Percentiles rank a stretch among this genome's conserved stretches.
phyloP scores from a whole-genome alignment of 345 rosid genomes.

The Brassica juncea region DNA sequence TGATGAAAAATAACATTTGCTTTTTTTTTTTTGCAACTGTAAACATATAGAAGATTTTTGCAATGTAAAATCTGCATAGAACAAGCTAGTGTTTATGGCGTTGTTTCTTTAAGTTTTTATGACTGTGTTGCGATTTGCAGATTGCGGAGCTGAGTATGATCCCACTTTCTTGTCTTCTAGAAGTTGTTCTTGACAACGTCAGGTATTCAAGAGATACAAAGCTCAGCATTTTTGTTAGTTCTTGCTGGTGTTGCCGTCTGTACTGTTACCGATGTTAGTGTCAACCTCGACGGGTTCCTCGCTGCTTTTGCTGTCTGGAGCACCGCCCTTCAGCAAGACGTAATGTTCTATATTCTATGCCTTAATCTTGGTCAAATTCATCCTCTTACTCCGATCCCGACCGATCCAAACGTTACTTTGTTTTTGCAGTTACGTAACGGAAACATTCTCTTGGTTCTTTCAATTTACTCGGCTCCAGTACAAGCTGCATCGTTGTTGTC shows the following conservation, averaged over 20 bases:
- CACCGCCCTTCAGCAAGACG: background rate
- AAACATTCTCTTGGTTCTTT: background rate
- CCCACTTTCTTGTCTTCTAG: slow-evolving; percentile 3
- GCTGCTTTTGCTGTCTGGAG: slow-evolving; percentile 1
- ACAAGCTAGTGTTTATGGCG: too few relatives aligned
- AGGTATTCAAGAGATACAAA: background rate
- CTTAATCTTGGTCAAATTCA: background rate
- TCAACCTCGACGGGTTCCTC: background rate
- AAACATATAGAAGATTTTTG: too few relatives aligned
- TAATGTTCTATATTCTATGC: background rate
- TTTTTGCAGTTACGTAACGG: background rate
- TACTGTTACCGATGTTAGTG: background rate
- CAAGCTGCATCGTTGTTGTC: background rate
- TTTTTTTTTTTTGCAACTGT: too few relatives aligned
- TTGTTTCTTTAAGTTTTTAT: too few relatives aligned
- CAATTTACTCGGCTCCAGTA: background rate
- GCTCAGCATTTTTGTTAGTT: background rate
- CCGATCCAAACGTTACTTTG: background rate
- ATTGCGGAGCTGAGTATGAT: background rate
- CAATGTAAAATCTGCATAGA: too few relatives aligned
- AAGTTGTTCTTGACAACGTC: slow-evolving; percentile 1
- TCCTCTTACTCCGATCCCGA: too few relatives aligned
- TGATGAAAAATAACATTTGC: background rate
- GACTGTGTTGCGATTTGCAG: background rate
- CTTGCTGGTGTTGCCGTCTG: background rate